Evolutionary conservation across 306 rosid species (phyloP).

Genomic region (Fagus crenata): DNA sequence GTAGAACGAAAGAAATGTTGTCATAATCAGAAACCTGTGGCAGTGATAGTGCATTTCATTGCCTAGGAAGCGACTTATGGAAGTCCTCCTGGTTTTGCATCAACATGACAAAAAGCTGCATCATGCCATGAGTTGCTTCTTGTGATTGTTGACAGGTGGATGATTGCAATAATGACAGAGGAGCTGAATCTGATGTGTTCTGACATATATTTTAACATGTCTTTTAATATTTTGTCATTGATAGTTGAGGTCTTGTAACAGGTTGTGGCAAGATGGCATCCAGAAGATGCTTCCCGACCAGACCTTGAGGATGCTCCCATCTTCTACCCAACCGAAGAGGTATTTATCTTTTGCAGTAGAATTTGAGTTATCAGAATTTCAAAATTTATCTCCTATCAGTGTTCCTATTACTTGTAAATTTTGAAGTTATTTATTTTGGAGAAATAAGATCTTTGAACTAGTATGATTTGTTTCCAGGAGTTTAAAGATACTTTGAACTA

Average conservation of each 20-base stretch:
- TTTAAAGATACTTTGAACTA: conserved; percentile 84
- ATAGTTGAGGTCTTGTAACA: conserved; percentile 42
- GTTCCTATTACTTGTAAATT: conserved; percentile 24
- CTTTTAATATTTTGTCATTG: conserved; percentile 31
- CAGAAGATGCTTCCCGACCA: conserved; percentile 70
- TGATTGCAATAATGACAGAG: conserved; percentile 20
- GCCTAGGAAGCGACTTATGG: conserved; percentile 17
- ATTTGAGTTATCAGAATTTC: conserved; percentile 15
- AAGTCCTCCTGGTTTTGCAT: conserved; percentile 16
- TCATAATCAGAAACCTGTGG: not conserved
- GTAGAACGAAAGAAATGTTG: not conserved
- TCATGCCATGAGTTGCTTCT: conserved; percentile 10
- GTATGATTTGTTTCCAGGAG: conserved; percentile 55
- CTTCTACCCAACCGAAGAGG: conserved; percentile 95
- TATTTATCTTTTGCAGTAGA: conserved; percentile 37
- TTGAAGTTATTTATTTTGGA: conserved; percentile 16
- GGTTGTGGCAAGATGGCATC: conserved; percentile 95
- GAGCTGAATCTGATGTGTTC: conserved; percentile 12
- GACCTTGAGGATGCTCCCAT: conserved; percentile 81
- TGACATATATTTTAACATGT: conserved; percentile 9
- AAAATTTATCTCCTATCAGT: conserved; percentile 11
- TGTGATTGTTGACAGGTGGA: not conserved
- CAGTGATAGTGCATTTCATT: conserved; percentile 8
- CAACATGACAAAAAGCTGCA: conserved; percentile 5
- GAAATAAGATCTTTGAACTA: conserved; percentile 37